Evolutionary conservation across 345 rosid species (phyloP).

Genomic region (Boechera retrofracta): DNA sequence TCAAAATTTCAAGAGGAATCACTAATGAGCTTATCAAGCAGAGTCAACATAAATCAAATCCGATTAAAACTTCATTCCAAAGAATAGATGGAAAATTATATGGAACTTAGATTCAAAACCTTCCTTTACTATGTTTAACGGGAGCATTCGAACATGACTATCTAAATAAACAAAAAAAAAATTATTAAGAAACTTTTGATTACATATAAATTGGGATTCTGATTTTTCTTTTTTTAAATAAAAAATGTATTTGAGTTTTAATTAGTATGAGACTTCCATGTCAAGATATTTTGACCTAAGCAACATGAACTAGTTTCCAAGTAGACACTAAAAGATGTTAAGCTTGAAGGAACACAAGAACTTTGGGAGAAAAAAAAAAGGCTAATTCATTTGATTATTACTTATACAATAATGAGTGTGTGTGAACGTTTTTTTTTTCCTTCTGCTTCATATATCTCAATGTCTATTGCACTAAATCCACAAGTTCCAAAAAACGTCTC

Average conservation of each 20-base stretch:
- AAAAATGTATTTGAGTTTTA: too few relatives aligned
- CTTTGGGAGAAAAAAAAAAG: neutral
- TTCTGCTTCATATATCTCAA: neutral
- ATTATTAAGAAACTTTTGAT: too few relatives aligned
- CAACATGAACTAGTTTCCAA: constrained; percentile 16
- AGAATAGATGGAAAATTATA: neutral
- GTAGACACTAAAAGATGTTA: neutral
- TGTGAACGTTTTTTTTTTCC: neutral
- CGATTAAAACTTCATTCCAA: neutral
- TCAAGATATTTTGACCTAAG: constrained; percentile 1
- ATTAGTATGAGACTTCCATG: neutral
- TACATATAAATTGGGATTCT: too few relatives aligned
- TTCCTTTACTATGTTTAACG: too few relatives aligned
- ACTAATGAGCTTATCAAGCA: neutral
- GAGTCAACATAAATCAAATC: constrained; percentile 3
- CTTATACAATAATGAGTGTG: neutral
- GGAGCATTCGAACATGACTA: neutral
- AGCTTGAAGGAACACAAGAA: neutral
- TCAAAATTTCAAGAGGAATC: neutral
- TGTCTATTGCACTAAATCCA: constrained; percentile 19
- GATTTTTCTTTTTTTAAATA: too few relatives aligned
- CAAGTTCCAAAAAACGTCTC: constrained; percentile 14
- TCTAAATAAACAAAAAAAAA: too few relatives aligned
- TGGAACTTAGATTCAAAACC: neutral
- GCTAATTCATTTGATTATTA: constrained; percentile 7